Evolutionary conservation across 1,284 basidiomycete genomes (phyloP).

Genomic region (Hymenochaete sp.): DNA sequence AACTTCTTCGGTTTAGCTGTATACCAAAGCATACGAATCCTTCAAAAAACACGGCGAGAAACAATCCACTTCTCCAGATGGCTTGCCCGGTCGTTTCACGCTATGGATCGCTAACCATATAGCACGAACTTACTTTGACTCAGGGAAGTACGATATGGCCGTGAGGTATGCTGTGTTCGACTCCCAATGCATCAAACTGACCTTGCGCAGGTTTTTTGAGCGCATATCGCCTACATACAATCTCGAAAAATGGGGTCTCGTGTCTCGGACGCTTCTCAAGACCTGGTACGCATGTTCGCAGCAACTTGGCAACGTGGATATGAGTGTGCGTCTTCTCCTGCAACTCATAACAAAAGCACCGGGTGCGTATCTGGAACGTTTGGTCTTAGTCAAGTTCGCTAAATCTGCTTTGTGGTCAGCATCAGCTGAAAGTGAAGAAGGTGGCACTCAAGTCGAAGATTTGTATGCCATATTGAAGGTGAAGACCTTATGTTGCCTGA

Average conservation of each 20-base stretch:
- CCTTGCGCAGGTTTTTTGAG: conserved; percentile 66
- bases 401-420: conserved; percentile 3
- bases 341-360: conserved; percentile 62
- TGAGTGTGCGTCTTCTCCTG: conserved; percentile 63
- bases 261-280: conserved; percentile 63
- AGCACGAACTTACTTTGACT: conserved; percentile 71
- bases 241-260: conserved; percentile 63
- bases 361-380: neutral
- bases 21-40: conserved; percentile 83
- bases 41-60: conserved; percentile 62
- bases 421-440: conserved; percentile 22
- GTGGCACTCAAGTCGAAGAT: conserved; percentile 49
- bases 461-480: conserved; percentile 64
- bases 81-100: conserved; percentile 56
- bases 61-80: conserved; percentile 22
- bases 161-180: conserved; percentile 44
- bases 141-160: conserved; percentile 75
- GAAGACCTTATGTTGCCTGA: conserved; percentile 6
- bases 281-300: conserved; percentile 78
- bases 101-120: conserved; percentile 82
- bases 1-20: conserved; percentile 45
- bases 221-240: conserved; percentile 74
- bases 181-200: neutral
- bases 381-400: neutral
- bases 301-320: conserved; percentile 64